phyloP scores from a whole-genome alignment of 148 eudicot species.

The Camellia lanceoleosa region DNA sequence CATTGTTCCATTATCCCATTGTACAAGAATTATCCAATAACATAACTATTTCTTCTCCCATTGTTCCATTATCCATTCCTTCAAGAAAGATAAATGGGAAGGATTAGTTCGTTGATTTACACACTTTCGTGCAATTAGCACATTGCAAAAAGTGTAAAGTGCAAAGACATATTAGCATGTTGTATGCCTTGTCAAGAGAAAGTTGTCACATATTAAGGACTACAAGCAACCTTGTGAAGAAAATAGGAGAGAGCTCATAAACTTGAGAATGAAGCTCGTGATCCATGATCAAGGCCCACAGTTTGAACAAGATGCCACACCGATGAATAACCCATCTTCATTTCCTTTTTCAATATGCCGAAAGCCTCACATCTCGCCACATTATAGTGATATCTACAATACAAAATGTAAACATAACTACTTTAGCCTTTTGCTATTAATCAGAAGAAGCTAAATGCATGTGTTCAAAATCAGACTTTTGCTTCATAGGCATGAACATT shows the following conservation, averaged over 20 bases:
- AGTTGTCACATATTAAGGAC: background rate
- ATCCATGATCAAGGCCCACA: constrained; percentile 98
- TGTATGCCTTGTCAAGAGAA: background rate
- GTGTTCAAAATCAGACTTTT: constrained; percentile 43
- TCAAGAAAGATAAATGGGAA: no score
- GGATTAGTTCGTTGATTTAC: background rate
- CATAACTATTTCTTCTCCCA: no score
- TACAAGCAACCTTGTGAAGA: constrained; percentile 70
- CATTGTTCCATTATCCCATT: no score
- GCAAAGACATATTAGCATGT: background rate
- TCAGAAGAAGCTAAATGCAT: background rate
- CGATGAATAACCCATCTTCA: constrained; percentile 80
- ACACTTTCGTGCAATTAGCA: background rate
- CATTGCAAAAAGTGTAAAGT: background rate
- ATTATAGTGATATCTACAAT: constrained; percentile 85
- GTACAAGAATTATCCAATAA: no score
- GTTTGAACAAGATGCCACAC: constrained; percentile 76
- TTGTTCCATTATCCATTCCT: no score
- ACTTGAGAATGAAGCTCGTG: constrained; percentile 82
- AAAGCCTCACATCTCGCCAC: constrained; percentile 79
- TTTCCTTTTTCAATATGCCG: constrained; percentile 84
- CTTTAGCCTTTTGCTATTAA: constrained; percentile 7
- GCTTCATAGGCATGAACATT: constrained; percentile 95
- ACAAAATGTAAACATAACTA: constrained; percentile 7
- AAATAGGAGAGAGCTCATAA: constrained; percentile 82